These are phyloP conservation scores for Daldinia bambusicola DNA, from an alignment of 495 filamentous ascomycete genomes.

Conservation along the genomic window DNA sequence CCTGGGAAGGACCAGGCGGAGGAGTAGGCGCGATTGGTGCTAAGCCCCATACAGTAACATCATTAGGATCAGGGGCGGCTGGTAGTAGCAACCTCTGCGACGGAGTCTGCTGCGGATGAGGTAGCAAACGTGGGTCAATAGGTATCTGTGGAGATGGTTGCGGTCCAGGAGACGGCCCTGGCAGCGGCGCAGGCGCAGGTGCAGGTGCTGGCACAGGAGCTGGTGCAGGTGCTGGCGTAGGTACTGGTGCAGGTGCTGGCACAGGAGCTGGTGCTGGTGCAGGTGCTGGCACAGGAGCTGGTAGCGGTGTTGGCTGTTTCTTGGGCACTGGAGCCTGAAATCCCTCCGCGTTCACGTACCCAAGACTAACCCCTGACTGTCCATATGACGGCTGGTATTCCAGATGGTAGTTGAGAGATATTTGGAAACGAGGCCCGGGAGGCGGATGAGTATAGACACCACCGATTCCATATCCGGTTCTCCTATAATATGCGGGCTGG, in stretches of 20 bases:
- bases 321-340: too few species aligned
- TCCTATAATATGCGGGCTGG: conserved; percentile 17
- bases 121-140: too few species aligned
- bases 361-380: background rate
- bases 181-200: too few species aligned
- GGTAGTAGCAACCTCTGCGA: background rate
- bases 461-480: background rate
- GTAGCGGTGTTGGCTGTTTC: background rate
- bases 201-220: too few species aligned
- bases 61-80: background rate
- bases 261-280: too few species aligned
- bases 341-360: background rate
- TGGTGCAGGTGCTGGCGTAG: too few species aligned
- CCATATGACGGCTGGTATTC: background rate
- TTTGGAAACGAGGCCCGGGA: too few species aligned
- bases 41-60: background rate
- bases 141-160: too few species aligned
- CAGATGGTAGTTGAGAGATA: conserved; percentile 17
- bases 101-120: background rate
- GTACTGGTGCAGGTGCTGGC: too few species aligned
- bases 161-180: too few species aligned
- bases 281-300: background rate
- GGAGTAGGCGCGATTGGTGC: background rate
- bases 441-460: background rate
- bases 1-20: background rate